Evolutionary conservation across 305 asterid species (phyloP).

Genomic region (Fraxinus xanthoxyloides): DNA sequence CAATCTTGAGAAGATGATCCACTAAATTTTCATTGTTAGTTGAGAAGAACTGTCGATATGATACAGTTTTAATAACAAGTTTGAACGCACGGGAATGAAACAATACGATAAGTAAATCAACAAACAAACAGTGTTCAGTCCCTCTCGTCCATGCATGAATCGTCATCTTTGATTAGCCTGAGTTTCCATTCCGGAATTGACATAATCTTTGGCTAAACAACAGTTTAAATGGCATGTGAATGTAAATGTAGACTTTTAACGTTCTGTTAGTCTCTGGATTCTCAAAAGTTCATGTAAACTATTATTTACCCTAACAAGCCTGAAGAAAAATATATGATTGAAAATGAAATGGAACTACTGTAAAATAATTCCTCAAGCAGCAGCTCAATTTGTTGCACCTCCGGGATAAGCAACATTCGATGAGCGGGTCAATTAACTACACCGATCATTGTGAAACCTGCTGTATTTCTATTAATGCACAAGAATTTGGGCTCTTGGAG

Average conservation of each 20-base stretch:
- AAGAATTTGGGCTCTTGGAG: not conserved
- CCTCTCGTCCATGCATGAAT: not conserved
- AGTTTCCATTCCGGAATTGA: slow-evolving; percentile 17
- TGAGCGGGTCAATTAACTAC: no score
- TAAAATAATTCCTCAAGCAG: not conserved
- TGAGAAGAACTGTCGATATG: not conserved
- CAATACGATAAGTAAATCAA: no score
- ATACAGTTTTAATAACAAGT: not conserved
- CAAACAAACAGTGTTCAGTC: not conserved
- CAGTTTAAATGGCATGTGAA: not conserved
- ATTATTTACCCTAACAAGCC: slow-evolving; percentile 43
- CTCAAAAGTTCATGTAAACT: slow-evolving; percentile 18
- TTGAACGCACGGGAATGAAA: no score
- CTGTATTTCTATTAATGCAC: not conserved
- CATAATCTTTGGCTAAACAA: slow-evolving; percentile 12
- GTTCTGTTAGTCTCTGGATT: slow-evolving; percentile 1
- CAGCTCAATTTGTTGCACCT: not conserved
- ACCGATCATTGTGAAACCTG: not conserved
- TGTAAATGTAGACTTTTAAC: not conserved
- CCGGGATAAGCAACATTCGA: no score
- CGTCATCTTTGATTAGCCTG: not conserved
- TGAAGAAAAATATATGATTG: slow-evolving; percentile 23
- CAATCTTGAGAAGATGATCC: not conserved
- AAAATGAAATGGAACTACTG: slow-evolving; percentile 2
- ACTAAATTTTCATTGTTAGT: not conserved